Base-by-base conservation (phyloP, 2,329 filamentous ascomycete species). In the Ophiocordyceps robertsii region DNA sequence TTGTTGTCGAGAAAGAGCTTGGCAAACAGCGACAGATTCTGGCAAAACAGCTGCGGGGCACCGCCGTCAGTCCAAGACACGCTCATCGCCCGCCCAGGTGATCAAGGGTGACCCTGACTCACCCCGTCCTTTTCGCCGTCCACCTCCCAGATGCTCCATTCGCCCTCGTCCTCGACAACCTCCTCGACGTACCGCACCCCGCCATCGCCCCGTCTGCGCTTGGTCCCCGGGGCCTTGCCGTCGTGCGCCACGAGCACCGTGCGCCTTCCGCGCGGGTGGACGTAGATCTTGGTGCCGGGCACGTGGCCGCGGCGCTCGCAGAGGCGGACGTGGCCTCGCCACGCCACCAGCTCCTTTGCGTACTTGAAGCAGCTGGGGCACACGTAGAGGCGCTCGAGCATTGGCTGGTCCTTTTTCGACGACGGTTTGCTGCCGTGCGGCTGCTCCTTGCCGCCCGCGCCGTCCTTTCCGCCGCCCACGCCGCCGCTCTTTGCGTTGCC, bases 1-100 rank as follows among this genome's bases (percentile, higher is more conserved):
- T 98, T 98, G 57, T 93, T 95, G 62, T 96, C 89, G 49, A 98
- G 82, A 62, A 96, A 98, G 37, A 98, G 77, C 63, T 96, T 98
- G 27, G 88, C 89, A 60, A 96, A 95, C 38, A 98, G 80, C 10
- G 86, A 95, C 12, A 98, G 74, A 54, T 95, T 95, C 63, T 96
- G 92, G 51, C 87, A 89, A 60, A 94, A 96, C 29, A 95, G 74
- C 73, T 81, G 46, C 14, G 33, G 12, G 33, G 6, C 33, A 11
- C n/a, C 31, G 32, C 36, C 4, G 33, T 21, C 44, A 37, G 37
- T 52, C 43, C 31, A 16, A 19, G 24, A 6, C 24, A 27, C 3
- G 24, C 24, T 9, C 24, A 9, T 27, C 24, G 6, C 24, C 24
- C 1, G 43, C 58, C 44, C 51, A 43, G 32, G 24, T 27, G 24